Evolutionary conservation across 371 early-diverging fungal species (phyloP).

Genomic region (Lichtheimia ornata): DNA sequence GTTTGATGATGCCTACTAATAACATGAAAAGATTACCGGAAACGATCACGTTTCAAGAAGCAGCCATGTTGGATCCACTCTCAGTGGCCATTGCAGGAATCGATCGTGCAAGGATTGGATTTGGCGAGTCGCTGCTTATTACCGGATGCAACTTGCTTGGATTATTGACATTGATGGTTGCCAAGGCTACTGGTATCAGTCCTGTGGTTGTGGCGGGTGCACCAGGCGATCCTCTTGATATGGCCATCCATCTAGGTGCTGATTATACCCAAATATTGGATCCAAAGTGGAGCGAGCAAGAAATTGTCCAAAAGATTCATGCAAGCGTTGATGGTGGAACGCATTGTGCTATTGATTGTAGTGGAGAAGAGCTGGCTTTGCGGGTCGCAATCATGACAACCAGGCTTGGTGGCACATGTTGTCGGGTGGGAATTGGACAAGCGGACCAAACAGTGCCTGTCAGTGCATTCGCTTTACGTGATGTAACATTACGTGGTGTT

Average conservation of each 20-base stretch:
- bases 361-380: background rate
- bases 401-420: constrained; percentile 8
- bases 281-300: constrained; percentile 5
- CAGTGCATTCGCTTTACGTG: constrained; percentile 7
- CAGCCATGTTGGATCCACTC: constrained; percentile 14
- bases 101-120: constrained; percentile 7
- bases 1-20: background rate
- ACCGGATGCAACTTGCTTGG: constrained; percentile 5
- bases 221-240: background rate
- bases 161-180: constrained; percentile 6
- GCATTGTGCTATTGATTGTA: constrained; percentile 10
- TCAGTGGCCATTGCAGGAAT: constrained; percentile 11
- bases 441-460: constrained; percentile 9
- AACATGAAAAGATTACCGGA: constrained; percentile 6
- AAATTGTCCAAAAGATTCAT: constrained; percentile 4
- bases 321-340: constrained; percentile 3
- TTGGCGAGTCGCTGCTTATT: constrained; percentile 10
- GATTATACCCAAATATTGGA: background rate
- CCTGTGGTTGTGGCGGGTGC: constrained; percentile 6
- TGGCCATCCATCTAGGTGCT: constrained; percentile 4
- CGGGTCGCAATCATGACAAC: constrained; percentile 8
- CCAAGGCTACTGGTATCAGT: constrained; percentile 11
- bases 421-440: constrained; percentile 3
- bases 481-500: constrained; percentile 11
- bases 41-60: constrained; percentile 5